Evolutionary conservation across 331 rosid species (phyloP).

Genomic region (Quercus phellos): DNA sequence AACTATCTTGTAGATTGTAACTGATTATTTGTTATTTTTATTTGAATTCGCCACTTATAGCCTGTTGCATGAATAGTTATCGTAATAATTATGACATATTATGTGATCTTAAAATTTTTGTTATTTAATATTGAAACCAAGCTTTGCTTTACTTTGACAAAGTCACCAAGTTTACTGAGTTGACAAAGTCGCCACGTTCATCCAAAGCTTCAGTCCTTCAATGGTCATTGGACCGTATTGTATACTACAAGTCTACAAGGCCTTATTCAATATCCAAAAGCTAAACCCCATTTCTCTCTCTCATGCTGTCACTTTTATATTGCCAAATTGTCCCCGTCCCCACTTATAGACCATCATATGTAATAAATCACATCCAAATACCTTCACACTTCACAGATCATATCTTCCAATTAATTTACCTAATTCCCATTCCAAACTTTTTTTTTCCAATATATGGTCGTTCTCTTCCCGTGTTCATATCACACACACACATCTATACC

Average conservation of each 20-base stretch:
- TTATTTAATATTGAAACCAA: too few relatives aligned
- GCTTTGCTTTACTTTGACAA: too few relatives aligned
- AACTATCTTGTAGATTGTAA: too few relatives aligned
- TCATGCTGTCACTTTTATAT: background rate
- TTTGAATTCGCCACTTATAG: accelerated
- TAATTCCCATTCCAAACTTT: too few relatives aligned
- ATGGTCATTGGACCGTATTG: background rate
- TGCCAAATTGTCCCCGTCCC: background rate
- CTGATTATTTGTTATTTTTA: too few relatives aligned
- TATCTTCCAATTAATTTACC: background rate
- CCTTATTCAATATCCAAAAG: background rate
- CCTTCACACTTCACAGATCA: background rate
- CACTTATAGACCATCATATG: background rate
- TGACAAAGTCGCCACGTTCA: background rate
- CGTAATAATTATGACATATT: too few relatives aligned
- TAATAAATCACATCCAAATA: background rate
- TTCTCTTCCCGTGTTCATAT: too few relatives aligned
- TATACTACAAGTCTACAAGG: background rate
- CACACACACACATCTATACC: background rate
- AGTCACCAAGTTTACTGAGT: too few relatives aligned
- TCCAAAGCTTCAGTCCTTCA: background rate
- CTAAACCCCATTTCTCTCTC: background rate
- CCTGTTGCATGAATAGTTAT: too few relatives aligned
- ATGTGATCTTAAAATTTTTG: too few relatives aligned
- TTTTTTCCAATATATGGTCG: too few relatives aligned